A percentile compares a stretch with the other conserved stretches of the same genome.
phyloP scores from a whole-genome alignment of 148 eudicot species.

The Pharnaceum exiguum region DNA sequence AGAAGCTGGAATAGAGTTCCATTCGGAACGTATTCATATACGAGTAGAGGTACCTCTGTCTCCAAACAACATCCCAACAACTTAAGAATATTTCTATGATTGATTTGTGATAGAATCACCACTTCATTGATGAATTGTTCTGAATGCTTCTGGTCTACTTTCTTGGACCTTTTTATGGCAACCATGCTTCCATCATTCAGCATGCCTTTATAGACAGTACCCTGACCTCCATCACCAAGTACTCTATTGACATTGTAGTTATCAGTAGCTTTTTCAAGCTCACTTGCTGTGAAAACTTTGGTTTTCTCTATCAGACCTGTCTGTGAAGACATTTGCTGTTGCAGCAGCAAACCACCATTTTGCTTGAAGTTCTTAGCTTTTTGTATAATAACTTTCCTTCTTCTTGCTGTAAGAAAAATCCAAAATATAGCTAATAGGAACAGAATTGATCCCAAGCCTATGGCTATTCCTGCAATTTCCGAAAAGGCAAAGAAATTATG shows the following conservation, averaged over 20 bases:
- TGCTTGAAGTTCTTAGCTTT: constrained; percentile 18
- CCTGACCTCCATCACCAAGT: constrained; percentile 34
- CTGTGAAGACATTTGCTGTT: constrained; percentile 20
- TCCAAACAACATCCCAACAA: constrained; percentile 31
- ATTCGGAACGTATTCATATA: constrained; percentile 26
- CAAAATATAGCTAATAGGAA: constrained; percentile 8
- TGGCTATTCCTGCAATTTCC: constrained; percentile 11
- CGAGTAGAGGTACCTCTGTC: constrained; percentile 24
- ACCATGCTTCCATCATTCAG: constrained; percentile 29
- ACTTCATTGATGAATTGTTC: constrained; percentile 27
- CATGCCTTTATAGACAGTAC: constrained; percentile 33
- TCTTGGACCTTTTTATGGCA: constrained; percentile 24
- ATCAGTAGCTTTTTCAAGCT: constrained; percentile 25
- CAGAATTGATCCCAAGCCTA: constrained; percentile 21
- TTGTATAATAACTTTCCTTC: constrained; percentile 9
- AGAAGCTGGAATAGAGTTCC: constrained; percentile 16
- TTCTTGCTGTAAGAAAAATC: constrained; percentile 3
- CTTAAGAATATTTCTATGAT: constrained; percentile 25
- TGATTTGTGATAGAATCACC: constrained; percentile 20
- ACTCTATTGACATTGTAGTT: constrained; percentile 17
- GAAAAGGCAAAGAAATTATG: not conserved
- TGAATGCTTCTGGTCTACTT: constrained; percentile 1
- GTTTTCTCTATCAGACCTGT: constrained; percentile 3
- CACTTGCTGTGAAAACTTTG: constrained; percentile 14
- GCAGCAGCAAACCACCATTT: constrained; percentile 23